A percentile compares a stretch with the other conserved stretches of the same genome.
Conservation (phyloP, 768 basidiomycete genomes). For the Solioccasus polychromus region DNA sequence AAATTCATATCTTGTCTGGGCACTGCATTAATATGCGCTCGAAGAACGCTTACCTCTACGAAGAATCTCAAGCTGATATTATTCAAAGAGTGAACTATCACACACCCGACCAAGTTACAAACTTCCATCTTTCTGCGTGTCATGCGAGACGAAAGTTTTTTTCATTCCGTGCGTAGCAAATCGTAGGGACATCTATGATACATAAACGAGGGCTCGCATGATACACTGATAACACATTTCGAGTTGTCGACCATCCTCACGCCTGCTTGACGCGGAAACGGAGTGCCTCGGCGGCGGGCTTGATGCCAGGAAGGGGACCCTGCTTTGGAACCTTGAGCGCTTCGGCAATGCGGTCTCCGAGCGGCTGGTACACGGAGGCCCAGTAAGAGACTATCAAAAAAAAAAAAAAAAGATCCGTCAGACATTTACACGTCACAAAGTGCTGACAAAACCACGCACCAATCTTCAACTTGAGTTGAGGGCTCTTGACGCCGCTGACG, state of each 20-base stretch:
- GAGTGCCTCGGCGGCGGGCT: constrained; percentile 56
- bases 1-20: no score
- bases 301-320: constrained; percentile 53
- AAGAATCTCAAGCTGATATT: no score
- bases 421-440: no score
- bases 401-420: no score
- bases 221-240: constrained; percentile 1
- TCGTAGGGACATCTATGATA: constrained; percentile 1
- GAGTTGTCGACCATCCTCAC: neutral
- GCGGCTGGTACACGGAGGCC: constrained; percentile 70
- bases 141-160: no score
- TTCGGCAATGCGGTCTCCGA: constrained; percentile 77
- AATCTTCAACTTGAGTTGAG: constrained; percentile 58
- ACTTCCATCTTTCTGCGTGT: no score
- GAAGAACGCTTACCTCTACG: no score
- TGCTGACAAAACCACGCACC: constrained; percentile 44
- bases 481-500: constrained; percentile 57
- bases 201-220: neutral
- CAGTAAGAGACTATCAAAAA: constrained; percentile 66
- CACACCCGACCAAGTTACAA: no score
- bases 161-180: neutral
- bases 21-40: no score
- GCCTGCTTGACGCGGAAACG: constrained; percentile 39
- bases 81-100: no score
- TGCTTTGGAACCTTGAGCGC: constrained; percentile 60